Base-by-base conservation (phyloP, 306 rosid species). In the Fragaria vesca region DNA sequence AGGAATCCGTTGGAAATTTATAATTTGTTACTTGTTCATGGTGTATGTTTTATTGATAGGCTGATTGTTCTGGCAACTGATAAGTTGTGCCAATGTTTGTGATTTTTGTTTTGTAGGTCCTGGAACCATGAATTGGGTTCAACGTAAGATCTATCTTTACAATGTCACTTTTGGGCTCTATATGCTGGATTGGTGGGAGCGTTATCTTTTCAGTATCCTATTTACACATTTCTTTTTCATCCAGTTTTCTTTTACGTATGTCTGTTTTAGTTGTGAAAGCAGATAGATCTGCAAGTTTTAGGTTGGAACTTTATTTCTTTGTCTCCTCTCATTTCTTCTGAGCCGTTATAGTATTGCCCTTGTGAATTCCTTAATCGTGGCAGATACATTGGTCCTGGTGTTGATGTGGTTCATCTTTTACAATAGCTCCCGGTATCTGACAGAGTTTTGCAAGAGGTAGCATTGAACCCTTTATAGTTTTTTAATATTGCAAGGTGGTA, bases 131-230 rank as follows among this genome's bases (percentile, higher is more conserved):
- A 95, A 95, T 80, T 95, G 97, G 97, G 69, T 95, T 80, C 97
- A 88, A 76, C 95, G 94, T 70, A 91, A 91, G 90, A 82, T 92
- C 82, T 87, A 83, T 74, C 96, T 93, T 46, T 95, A 95, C 91
- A 93, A 93, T 79, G 99, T 93, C 66, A 95, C 97, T n/a, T 95
- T 93, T 79, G 99, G 99, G 62, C 93, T 95, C 69, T 95, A 81
- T 81, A 95, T 91, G 98, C 70, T 92, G 86, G 98, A 95, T 75
- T 88, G 97, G 96, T 95, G 97, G 98, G 98, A 95, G 88, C 97
- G 96, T 66, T 88, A 77, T 74, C 83, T 91, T 50, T 95, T 95
- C 81, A 92, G 98, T 92, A 92, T 91, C 93, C 96, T 91, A 72
- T 82, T 26, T 60, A 0, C 69, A 6, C 20, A 13, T 46, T 42